Conservation (phyloP, 2,329 filamentous ascomycete genomes). For the Sporothrix luriei region DNA sequence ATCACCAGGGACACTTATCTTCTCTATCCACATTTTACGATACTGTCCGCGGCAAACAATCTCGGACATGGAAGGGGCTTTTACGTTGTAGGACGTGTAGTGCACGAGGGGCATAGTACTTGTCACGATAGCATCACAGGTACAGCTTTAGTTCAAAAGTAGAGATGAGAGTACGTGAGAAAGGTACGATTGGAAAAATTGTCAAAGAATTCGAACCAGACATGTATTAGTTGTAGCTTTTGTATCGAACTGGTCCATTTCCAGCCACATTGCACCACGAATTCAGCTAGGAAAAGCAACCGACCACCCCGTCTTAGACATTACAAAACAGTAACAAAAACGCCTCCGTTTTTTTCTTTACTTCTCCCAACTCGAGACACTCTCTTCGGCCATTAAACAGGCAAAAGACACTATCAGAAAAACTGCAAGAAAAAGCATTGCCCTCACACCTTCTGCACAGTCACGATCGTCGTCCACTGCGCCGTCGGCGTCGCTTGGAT, state of each 20-base stretch:
- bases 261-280: not conserved
- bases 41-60: too few relatives aligned
- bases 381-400: not conserved
- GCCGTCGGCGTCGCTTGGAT: constrained; percentile 15
- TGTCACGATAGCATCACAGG: too few relatives aligned
- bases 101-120: too few relatives aligned
- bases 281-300: not conserved
- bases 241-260: not conserved
- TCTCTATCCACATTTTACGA: not conserved
- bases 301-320: not conserved
- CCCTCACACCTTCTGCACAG: constrained; percentile 5
- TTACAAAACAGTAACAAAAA: not conserved
- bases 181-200: too few relatives aligned
- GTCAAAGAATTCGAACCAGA: too few relatives aligned
- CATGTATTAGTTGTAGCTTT: too few relatives aligned
- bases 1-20: not conserved
- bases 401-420: too few relatives aligned
- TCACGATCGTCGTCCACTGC: constrained; percentile 27
- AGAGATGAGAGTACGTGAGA: too few relatives aligned
- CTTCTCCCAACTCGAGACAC: too few relatives aligned
- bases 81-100: too few relatives aligned
- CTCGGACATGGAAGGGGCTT: too few relatives aligned
- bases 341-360: not conserved
- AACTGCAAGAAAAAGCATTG: not conserved
- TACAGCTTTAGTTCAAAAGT: too few relatives aligned